Evolutionary conservation across 1,284 basidiomycete genomes (phyloP).

Genomic region (Fomitiporia mediterranea): DNA sequence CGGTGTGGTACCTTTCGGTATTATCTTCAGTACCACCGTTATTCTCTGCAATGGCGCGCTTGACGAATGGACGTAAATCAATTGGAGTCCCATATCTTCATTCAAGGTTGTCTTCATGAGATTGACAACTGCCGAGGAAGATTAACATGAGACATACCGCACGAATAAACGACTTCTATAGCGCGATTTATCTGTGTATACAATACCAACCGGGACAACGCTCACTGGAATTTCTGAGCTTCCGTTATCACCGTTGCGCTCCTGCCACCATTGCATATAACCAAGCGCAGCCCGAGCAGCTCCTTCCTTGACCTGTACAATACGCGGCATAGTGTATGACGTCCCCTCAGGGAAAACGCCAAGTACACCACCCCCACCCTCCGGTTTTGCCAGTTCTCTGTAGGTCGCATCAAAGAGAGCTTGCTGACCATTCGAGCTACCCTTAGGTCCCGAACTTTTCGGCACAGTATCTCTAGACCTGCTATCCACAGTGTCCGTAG

Average conservation of each 20-base stretch:
- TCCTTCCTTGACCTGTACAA: constrained; percentile 70
- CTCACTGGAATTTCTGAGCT: constrained; percentile 29
- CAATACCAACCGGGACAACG: constrained; percentile 67
- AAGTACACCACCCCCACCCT: constrained; percentile 59
- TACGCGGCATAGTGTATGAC: constrained; percentile 58
- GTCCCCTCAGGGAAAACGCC: constrained; percentile 77
- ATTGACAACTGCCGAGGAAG: background rate
- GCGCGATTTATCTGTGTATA: constrained; percentile 69
- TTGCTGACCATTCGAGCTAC: constrained; percentile 37
- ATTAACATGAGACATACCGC: constrained; percentile 27
- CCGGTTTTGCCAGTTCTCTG: constrained; percentile 49
- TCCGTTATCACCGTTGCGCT: constrained; percentile 11
- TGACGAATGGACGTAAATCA: constrained; percentile 38
- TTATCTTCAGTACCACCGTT: constrained; percentile 25
- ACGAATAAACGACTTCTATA: constrained; percentile 58
- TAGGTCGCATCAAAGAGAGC: constrained; percentile 62
- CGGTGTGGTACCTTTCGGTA: constrained; percentile 42
- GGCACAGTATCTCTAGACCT: constrained; percentile 10
- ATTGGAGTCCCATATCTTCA: constrained; percentile 50
- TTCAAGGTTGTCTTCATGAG: background rate
- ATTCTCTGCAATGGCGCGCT: constrained; percentile 36
- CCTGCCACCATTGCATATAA: constrained; percentile 47
- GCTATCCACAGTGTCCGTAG: constrained; percentile 22
- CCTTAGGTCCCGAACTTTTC: background rate
- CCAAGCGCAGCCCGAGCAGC: constrained; percentile 77